Evolutionary conservation across 306 rosid species (phyloP).

Genomic region (Pyrus bretschneideri): DNA sequence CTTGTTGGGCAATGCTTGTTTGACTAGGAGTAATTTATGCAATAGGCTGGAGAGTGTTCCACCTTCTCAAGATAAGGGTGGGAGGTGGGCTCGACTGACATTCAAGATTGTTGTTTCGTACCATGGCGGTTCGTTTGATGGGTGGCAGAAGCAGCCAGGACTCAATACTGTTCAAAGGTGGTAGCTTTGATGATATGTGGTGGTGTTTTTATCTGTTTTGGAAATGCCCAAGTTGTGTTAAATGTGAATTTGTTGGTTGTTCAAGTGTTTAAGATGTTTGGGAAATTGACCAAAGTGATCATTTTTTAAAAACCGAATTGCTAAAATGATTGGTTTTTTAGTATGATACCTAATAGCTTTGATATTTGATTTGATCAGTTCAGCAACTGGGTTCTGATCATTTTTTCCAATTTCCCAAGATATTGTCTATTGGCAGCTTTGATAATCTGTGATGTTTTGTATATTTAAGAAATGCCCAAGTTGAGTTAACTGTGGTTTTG

Average conservation of each 20-base stretch:
- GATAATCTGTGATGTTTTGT: background rate
- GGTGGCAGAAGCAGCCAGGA: conserved; percentile 96
- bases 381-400: too few species aligned
- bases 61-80: conserved; percentile 32
- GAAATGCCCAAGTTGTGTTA: background rate
- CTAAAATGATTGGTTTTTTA: background rate
- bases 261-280: background rate
- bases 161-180: conserved; percentile 83
- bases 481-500: background rate
- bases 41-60: conserved; percentile 26
- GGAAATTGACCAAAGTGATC: too few species aligned
- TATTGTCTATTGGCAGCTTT: background rate
- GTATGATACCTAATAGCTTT: too few species aligned
- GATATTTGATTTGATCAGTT: too few species aligned
- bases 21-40: background rate
- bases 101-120: conserved; percentile 74
- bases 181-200: background rate
- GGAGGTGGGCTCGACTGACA: conserved; percentile 85
- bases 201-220: background rate
- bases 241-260: background rate
- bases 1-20: conserved; percentile 31
- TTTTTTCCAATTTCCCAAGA: too few species aligned
- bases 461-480: background rate
- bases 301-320: too few species aligned
- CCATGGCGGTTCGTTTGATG: conserved; percentile 81